A percentile compares a stretch with the other conserved stretches of the same genome.
These are phyloP conservation scores for Candida dubliniensis DNA, from an alignment of 1,139 yeast genomes.

Conservation along the genomic window DNA sequence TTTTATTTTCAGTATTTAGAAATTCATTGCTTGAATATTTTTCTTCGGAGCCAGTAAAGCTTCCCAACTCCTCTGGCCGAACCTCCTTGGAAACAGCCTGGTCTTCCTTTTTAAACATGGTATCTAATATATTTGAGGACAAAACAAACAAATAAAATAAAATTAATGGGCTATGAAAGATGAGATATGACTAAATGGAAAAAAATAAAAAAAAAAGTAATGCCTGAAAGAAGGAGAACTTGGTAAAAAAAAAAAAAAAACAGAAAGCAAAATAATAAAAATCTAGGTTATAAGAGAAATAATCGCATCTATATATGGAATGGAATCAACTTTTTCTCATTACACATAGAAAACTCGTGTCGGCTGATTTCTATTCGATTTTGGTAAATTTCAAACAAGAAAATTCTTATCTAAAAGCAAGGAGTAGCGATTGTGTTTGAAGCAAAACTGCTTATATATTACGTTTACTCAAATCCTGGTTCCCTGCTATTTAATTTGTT, in stretches of 20 bases:
- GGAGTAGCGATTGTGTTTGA: too few relatives aligned
- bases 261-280: not conserved
- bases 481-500: too few relatives aligned
- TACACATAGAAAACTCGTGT: too few relatives aligned
- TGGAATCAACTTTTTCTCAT: too few relatives aligned
- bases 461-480: too few relatives aligned
- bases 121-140: not conserved
- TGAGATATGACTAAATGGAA: too few relatives aligned
- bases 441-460: too few relatives aligned
- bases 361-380: too few relatives aligned
- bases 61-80: conserved; percentile 10
- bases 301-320: not conserved
- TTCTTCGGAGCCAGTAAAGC: conserved; percentile 12
- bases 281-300: not conserved
- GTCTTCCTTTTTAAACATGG: conserved; percentile 1
- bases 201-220: not conserved
- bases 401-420: too few relatives aligned
- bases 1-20: conserved; percentile 1
- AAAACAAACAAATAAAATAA: too few relatives aligned
- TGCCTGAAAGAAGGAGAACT: not conserved
- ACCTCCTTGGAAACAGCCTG: conserved; percentile 5
- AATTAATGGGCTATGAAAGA: too few relatives aligned
- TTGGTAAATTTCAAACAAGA: too few relatives aligned
- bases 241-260: not conserved
- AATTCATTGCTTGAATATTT: conserved; percentile 11